Percentiles rank a stretch among this genome's conserved stretches.
phyloP scores from a whole-genome alignment of 371 early-diverging fungal species.

The Basidiobolus meristosporus region DNA sequence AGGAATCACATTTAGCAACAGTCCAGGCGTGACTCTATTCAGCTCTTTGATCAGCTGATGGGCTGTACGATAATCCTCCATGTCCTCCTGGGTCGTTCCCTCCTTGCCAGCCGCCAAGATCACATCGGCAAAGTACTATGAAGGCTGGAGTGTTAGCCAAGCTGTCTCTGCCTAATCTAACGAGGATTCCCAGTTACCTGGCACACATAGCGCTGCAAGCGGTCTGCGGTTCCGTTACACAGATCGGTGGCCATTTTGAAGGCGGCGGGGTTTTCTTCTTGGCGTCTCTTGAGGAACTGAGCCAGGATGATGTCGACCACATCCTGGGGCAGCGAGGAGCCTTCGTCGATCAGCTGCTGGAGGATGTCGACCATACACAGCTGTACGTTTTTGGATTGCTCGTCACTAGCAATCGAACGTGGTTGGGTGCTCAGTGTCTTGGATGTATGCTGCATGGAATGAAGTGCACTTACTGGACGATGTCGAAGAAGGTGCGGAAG shows the following conservation, averaged over 20 bases:
- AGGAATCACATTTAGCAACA: conserved; percentile 82
- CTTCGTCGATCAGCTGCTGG: conserved; percentile 66
- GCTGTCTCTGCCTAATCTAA: too few relatives aligned
- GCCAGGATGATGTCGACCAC: conserved; percentile 58
- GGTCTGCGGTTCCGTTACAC: conserved; percentile 47
- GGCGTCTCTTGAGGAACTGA: conserved; percentile 40
- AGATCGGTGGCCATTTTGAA: conserved; percentile 67
- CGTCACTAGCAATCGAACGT: conserved; percentile 16
- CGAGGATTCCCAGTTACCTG: conserved; percentile 52
- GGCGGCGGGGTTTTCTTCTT: conserved; percentile 47
- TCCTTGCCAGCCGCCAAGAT: conserved; percentile 29
- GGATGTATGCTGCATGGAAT: neutral
- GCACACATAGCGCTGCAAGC: conserved; percentile 74
- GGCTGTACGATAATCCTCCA: conserved; percentile 42
- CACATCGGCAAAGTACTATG: conserved; percentile 49
- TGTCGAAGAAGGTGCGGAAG: conserved; percentile 37
- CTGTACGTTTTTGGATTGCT: conserved; percentile 52
- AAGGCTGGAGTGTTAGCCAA: neutral
- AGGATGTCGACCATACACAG: conserved; percentile 66
- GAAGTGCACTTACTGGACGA: conserved; percentile 19
- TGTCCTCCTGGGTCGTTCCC: conserved; percentile 17
- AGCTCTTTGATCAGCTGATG: conserved; percentile 68
- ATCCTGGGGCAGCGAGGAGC: conserved; percentile 40
- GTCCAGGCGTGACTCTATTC: conserved; percentile 43
- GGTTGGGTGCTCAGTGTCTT: neutral